Evolutionary conservation across 345 rosid species (phyloP).

Genomic region (Barbarea vulgaris): DNA sequence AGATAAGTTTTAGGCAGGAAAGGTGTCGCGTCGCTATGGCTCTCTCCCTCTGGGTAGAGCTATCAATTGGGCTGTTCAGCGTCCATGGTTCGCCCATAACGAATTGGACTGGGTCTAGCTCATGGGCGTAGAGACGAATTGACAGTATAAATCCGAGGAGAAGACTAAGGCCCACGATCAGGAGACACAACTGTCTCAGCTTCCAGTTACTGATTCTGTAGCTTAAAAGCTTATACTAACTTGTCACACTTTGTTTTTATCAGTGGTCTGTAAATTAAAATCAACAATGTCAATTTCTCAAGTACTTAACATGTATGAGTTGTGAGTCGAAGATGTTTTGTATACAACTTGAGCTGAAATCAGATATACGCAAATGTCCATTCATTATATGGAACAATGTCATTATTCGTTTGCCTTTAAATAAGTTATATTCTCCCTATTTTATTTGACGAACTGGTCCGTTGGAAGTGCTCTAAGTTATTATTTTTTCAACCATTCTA

Average conservation of each 20-base stretch:
- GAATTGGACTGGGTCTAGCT: no score
- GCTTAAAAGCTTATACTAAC: slow-evolving; percentile 7
- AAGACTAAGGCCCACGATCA: background rate
- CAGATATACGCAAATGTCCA: background rate
- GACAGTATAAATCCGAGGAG: slow-evolving; percentile 44
- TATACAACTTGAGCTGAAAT: background rate
- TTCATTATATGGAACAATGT: background rate
- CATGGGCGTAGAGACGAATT: no score
- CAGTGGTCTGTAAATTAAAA: background rate
- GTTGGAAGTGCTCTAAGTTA: slow-evolving; percentile 54
- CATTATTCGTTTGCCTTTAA: background rate
- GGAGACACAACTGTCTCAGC: slow-evolving; percentile 31
- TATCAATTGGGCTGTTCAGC: no score
- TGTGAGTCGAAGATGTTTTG: background rate
- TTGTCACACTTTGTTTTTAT: background rate
- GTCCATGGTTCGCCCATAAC: no score
- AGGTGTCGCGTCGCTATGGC: no score
- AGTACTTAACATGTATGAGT: background rate
- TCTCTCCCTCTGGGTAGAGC: no score
- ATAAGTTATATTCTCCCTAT: background rate
- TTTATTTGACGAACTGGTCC: background rate
- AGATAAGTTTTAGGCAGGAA: no score
- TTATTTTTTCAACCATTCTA: slow-evolving; percentile 86
- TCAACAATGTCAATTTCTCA: no score
- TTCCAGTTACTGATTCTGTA: slow-evolving; percentile 13